Base-by-base conservation (phyloP, 2,329 filamentous ascomycete species). In the Fusarium dimerum region DNA sequence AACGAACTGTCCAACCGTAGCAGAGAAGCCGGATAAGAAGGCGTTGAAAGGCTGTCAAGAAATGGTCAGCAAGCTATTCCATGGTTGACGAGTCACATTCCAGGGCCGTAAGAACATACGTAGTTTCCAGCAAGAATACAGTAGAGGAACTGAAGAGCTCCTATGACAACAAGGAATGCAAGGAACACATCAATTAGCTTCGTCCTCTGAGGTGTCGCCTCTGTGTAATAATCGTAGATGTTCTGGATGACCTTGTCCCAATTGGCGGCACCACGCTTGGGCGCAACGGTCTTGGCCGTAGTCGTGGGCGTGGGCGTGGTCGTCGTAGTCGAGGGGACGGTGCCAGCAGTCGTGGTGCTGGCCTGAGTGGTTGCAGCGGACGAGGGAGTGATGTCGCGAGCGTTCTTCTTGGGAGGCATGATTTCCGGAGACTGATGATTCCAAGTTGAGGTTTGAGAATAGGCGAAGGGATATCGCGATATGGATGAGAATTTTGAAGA, bases 1-100 rank as follows among this genome's bases (percentile, higher is more conserved):
- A 57, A 99, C 94, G 72, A 99, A 99, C 72, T 99, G 94, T 56
- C 94, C 94, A 58, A 99, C 93, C 1, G 93, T 94, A 15, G 93
- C 91, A 56, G 85, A 87, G 78, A 99, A 99, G 44, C 94, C 95
- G 32, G 92, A 90, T 32, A 99, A 85, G 78, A 99, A 99, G 60
- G 95, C 94, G 73, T 99, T 99, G 81, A 99, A 99, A 10, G 94
- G 94, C 93, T 97, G 52, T 8, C 30, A 4, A 36, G 13, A 6
- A 5, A 10, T 15, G 30, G 32, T 36, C 13, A 36, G 32, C 20
- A 7, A 26, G 20, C 20, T 7, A 26, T 26, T 7, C 4, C 20
- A 26, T 26, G 20, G 20, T 26, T 36, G 5, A 10, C 5, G 11
- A 36, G 4, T 26, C 5, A 3, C 11, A 40, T 2, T 7, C 3